Percentiles rank a stretch among this genome's conserved stretches.
Evolutionary conservation across 768 basidiomycete species (phyloP).

Genomic region (Xerocomus brunneocitrinus): DNA sequence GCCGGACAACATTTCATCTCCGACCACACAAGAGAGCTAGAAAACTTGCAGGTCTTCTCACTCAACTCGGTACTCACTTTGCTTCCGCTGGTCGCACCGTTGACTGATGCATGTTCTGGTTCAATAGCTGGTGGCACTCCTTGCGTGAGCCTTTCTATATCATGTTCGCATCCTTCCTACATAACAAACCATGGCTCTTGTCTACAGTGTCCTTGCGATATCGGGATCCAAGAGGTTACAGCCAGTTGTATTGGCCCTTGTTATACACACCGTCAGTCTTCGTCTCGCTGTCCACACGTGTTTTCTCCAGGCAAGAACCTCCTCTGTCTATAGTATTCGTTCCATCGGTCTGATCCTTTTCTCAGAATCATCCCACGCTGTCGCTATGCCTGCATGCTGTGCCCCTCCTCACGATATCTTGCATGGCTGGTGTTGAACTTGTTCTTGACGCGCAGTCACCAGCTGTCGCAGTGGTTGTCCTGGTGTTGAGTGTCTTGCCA

Average conservation of each 20-base stretch:
- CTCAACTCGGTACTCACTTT: conserved; percentile 12
- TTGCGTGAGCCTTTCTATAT: conserved; percentile 7
- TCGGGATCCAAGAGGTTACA: conserved; percentile 7
- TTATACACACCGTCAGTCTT: conserved; percentile 24
- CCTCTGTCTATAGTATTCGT: not conserved
- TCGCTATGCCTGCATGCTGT: conserved; percentile 14
- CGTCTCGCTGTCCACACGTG: conserved; percentile 8
- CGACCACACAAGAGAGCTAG: conserved; percentile 7
- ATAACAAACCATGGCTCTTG: not conserved
- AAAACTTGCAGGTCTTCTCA: conserved; percentile 9
- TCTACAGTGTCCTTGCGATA: conserved; percentile 8
- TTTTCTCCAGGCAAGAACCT: conserved; percentile 7
- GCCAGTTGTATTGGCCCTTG: conserved; percentile 10
- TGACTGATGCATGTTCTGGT: not conserved
- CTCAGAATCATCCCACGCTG: conserved; percentile 2
- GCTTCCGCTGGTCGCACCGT: not conserved
- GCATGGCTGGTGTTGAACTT: conserved; percentile 6
- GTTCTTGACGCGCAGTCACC: not conserved
- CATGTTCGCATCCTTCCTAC: not conserved
- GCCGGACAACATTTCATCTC: not conserved
- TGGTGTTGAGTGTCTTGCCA: not conserved
- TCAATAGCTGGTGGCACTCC: conserved; percentile 15
- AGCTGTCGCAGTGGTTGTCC: not conserved
- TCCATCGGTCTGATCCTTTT: not conserved
- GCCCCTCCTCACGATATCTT: conserved; percentile 14